phyloP scores from a whole-genome alignment of 345 rosid genomes.

The Eucalyptus sp. region DNA sequence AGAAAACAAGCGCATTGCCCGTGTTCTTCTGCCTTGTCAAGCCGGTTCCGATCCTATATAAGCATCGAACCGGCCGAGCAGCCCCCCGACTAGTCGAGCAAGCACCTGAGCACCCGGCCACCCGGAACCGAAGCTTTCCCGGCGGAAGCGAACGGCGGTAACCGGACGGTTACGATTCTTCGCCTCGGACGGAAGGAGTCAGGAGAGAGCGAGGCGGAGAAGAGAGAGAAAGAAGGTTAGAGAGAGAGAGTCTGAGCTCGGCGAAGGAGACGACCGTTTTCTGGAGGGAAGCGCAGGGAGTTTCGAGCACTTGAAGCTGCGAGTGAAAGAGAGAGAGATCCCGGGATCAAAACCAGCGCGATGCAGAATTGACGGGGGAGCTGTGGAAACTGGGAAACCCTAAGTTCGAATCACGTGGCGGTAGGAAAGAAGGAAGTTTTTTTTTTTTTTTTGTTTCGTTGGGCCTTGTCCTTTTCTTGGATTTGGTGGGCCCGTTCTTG shows the following conservation, averaged over 20 bases:
- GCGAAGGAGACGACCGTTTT: neutral
- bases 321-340: neutral
- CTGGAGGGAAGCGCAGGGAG: neutral
- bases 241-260: neutral
- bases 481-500: neutral
- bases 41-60: neutral
- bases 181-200: neutral
- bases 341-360: neutral
- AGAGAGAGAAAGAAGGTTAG: neutral
- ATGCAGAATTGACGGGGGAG: neutral
- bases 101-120: neutral
- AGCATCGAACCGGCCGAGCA: neutral
- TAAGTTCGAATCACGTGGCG: conserved; percentile 45
- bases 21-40: neutral
- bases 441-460: neutral
- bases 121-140: neutral
- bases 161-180: neutral
- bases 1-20: neutral
- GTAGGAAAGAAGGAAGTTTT: neutral
- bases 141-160: neutral
- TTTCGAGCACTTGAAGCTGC: neutral
- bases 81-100: neutral
- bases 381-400: conserved; percentile 19
- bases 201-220: neutral
- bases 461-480: neutral